phyloP scores from a whole-genome alignment of 2,329 filamentous ascomycete genomes.

The Xylariaceae sp. region DNA sequence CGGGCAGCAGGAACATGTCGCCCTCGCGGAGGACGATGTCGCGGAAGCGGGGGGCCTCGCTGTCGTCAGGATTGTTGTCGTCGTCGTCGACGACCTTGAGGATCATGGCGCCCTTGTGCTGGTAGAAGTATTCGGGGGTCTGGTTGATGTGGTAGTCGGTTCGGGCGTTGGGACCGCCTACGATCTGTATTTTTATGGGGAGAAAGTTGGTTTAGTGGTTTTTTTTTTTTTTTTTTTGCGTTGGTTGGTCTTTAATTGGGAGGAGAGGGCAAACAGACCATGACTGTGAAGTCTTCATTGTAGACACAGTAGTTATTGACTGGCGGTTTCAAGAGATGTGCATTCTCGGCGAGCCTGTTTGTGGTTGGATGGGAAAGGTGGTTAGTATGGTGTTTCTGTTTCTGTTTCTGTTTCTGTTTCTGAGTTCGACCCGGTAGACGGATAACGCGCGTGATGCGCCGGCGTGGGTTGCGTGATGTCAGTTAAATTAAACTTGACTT shows the following conservation, averaged over 20 bases:
- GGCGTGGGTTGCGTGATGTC: too few species aligned
- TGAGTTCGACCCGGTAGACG: too few species aligned
- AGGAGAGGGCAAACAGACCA: slow-evolving; percentile 46
- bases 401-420: too few species aligned
- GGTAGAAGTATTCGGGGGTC: slow-evolving; percentile 97
- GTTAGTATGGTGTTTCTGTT: not conserved
- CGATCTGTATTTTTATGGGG: slow-evolving; percentile 51
- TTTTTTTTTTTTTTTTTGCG: not conserved
- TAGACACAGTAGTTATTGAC: slow-evolving; percentile 98
- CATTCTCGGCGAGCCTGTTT: slow-evolving; percentile 80
- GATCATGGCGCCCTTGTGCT: slow-evolving; percentile 87
- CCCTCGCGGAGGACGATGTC: slow-evolving; percentile 90
- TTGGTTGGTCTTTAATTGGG: not conserved
- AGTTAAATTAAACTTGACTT: slow-evolving; percentile 24
- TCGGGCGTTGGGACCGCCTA: slow-evolving; percentile 90
- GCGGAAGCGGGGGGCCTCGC: slow-evolving; percentile 48
- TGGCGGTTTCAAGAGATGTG: slow-evolving; percentile 85
- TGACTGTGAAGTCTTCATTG: slow-evolving; percentile 74
- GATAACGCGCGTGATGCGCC: too few species aligned
- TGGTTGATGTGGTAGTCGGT: slow-evolving; percentile 98
- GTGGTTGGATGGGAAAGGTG: not conserved
- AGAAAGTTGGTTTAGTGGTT: not conserved
- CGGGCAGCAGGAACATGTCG: slow-evolving; percentile 86
- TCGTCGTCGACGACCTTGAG: slow-evolving; percentile 79
- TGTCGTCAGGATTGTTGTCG: too few species aligned